A percentile compares a stretch with the other conserved stretches of the same genome.
Conservation (phyloP, 2,329 filamentous ascomycete species). For the Scytalidium sp. region DNA sequence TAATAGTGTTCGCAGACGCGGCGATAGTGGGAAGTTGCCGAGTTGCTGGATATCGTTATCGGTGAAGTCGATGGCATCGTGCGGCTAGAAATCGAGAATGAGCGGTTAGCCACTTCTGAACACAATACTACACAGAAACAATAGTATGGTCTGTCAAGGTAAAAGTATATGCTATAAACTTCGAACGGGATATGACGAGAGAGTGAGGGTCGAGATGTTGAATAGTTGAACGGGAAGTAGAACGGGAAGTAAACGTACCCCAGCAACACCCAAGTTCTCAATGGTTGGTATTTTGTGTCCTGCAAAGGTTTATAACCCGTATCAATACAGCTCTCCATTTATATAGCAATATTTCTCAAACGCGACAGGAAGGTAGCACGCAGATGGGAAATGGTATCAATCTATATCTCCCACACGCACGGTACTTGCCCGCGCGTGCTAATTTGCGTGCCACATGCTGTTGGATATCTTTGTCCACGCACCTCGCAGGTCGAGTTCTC, state of each 20-base stretch:
- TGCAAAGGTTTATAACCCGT: slow-evolving; percentile 59
- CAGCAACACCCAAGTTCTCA: slow-evolving; percentile 95
- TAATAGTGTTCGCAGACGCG: slow-evolving; percentile 82
- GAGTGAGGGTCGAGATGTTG: no score
- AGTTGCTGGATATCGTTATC: slow-evolving; percentile 94
- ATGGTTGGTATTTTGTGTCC: slow-evolving; percentile 97
- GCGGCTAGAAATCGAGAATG: slow-evolving; percentile 55
- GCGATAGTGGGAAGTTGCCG: slow-evolving; percentile 89
- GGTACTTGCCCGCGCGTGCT: no score
- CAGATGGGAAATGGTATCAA: no score
- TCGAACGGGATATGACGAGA: neutral
- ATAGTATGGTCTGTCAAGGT: no score
- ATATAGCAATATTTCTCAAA: no score
- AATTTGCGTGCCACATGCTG: no score
- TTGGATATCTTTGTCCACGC: slow-evolving; percentile 59
- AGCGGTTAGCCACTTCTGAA: neutral
- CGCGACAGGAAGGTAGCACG: no score
- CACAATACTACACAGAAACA: no score
- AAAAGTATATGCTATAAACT: neutral
- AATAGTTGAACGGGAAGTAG: no score
- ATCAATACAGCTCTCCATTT: slow-evolving; percentile 84
- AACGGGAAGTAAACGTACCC: slow-evolving; percentile 54
- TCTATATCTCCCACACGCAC: no score
- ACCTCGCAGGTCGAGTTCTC: slow-evolving; percentile 99
- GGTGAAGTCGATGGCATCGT: slow-evolving; percentile 96